A percentile compares a stretch with the other conserved stretches of the same genome.
These are phyloP conservation scores for Aspergillus pseudotamarii DNA, from an alignment of 2,329 filamentous ascomycete species.

Conservation along the genomic window DNA sequence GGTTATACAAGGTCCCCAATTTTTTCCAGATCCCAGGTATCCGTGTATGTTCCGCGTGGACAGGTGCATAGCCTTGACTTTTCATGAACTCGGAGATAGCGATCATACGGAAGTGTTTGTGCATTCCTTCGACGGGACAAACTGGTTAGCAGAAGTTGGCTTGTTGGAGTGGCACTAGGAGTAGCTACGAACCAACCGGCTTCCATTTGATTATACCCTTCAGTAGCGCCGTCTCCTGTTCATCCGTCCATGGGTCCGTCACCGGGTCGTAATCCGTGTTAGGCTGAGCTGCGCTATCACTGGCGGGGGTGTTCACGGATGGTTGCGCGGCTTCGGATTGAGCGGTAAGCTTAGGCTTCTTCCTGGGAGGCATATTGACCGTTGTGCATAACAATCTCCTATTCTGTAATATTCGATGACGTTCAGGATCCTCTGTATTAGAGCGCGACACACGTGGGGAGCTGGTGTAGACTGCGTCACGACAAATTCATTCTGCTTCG, in stretches of 20 bases:
- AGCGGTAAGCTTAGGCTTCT: slow-evolving; percentile 59
- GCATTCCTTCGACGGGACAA: slow-evolving; percentile 62
- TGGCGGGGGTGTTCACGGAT: slow-evolving; percentile 32
- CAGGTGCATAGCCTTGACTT: slow-evolving; percentile 75
- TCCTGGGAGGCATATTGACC: slow-evolving; percentile 53
- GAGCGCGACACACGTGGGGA: neutral
- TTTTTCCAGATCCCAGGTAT: slow-evolving; percentile 94
- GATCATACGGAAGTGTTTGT: slow-evolving; percentile 92
- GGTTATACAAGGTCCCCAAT: slow-evolving; percentile 78
- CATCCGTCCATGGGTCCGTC: slow-evolving; percentile 87
- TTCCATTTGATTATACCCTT: slow-evolving; percentile 95
- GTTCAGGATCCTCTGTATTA: neutral
- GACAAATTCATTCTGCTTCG: slow-evolving; percentile 8
- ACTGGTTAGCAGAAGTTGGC: slow-evolving; percentile 5
- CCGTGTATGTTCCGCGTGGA: slow-evolving; percentile 71
- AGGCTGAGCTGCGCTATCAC: slow-evolving; percentile 34
- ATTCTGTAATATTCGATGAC: neutral
- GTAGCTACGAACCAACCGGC: slow-evolving; percentile 70
- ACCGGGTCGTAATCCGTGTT: slow-evolving; percentile 52
- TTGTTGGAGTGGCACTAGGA: neutral
- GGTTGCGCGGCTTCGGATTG: slow-evolving; percentile 31
- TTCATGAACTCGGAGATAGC: slow-evolving; percentile 78
- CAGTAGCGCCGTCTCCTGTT: slow-evolving; percentile 89
- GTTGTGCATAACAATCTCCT: neutral
- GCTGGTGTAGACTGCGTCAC: neutral